Evolutionary conservation across 164 flowering plant genomes (phyloP), one percentile per base, ranked within the genome.

Genomic region (Tetracentron sinense): DNA sequence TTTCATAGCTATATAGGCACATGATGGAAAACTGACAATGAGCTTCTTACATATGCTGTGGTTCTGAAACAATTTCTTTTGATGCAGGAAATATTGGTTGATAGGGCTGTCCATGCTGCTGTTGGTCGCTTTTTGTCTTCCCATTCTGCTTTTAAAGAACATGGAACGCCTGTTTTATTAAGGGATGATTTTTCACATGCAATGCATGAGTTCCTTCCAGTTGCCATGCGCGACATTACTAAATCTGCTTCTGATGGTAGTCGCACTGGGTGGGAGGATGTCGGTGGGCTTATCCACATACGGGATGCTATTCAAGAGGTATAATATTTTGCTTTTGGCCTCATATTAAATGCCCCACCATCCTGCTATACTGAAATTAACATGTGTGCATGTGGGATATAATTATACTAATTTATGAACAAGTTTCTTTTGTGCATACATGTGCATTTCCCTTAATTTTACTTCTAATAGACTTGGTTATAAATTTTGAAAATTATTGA

Each of bases 241-340:
- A 94, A 87, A 74, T 64, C 90, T 69, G 77, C 87, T 77, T 52
- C 85, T 35, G 93, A 88, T 60, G 94, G 81, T 74, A 87, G 90
- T 31, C 93, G 79, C 21, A 66, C 81, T 66, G 99, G 99, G 50
- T 94, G 99, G 99, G 96, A 83, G 49, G 95, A 91, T 77, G 90
- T 94, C 71, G 99, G 99, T 63, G 99, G 99, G 67, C 96, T 94
- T 59, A 53, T 46, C 66, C 85, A 86, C 47, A 82, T 94, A 59
- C 76, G 76, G 16, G 84, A 78, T 68, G 78, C 88, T 70, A 89
- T 94, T 62, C 88, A 81, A 66, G 99, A 94, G 95, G 98, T 92
- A 77, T 42, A 11, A 8, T 23, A n/a, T 47, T 20, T 60, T 15
- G 20, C 2, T 26, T 31, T 42, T 26, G 25, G 15, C 54, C 27